Conservation (phyloP, 495 filamentous ascomycete species). For the Penicillium arizonense region DNA sequence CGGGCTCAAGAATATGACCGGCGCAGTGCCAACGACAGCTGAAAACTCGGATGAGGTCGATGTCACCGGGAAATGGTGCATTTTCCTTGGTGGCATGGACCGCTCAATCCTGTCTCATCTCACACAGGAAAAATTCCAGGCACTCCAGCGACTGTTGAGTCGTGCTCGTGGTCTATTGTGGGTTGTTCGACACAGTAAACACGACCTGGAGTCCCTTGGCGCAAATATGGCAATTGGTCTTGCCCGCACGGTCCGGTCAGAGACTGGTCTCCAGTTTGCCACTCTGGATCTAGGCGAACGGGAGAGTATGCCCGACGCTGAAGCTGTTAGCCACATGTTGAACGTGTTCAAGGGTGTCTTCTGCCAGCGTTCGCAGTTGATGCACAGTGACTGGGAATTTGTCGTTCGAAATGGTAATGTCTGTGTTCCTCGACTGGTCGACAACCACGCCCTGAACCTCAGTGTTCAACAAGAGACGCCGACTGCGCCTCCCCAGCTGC, state of each 20-base stretch:
- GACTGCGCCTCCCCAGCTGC: constrained; percentile 20
- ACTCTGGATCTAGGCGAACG: constrained; percentile 27
- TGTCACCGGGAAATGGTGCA: constrained; percentile 29
- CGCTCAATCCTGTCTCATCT: constrained; percentile 21
- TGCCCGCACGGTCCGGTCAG: constrained; percentile 31
- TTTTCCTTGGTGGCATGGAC: constrained; percentile 30
- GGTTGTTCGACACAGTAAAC: constrained; percentile 20
- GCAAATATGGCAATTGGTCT: constrained; percentile 31
- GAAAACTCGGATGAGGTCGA: constrained; percentile 10
- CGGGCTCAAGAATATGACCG: constrained; percentile 13
- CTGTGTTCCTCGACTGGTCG: constrained; percentile 27
- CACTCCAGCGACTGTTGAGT: constrained; percentile 22
- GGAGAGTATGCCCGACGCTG: constrained; percentile 9
- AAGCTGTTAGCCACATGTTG: constrained; percentile 19
- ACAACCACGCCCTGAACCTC: constrained; percentile 25
- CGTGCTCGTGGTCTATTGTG: constrained; percentile 28
- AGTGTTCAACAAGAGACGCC: constrained; percentile 24
- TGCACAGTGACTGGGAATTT: constrained; percentile 29
- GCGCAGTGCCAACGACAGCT: constrained; percentile 2
- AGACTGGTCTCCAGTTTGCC: constrained; percentile 28
- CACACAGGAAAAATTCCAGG: constrained; percentile 19
- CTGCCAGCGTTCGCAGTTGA: constrained; percentile 17
- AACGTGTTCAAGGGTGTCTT: constrained; percentile 27
- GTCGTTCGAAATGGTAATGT: constrained; percentile 23
- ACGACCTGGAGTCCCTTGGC: constrained; percentile 14